Conservation (phyloP, 2,329 filamentous ascomycete genomes). For the Xylaria arbuscula region DNA sequence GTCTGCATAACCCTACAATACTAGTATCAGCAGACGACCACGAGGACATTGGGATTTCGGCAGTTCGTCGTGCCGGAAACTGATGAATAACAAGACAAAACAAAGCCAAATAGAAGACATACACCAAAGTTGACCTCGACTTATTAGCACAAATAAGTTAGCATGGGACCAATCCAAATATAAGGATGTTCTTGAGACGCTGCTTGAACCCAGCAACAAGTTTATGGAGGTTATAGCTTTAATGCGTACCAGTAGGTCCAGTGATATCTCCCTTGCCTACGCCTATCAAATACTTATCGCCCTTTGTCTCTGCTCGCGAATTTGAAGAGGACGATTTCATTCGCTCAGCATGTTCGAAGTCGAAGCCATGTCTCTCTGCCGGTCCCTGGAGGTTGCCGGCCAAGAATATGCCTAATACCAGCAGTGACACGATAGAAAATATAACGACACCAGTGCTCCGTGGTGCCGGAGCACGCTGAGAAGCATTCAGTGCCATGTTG, state of each 20-base stretch:
- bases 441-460: constrained; percentile 45
- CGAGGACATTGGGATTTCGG: constrained; percentile 63
- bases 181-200: background rate
- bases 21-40: constrained; percentile 13
- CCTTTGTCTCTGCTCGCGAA: constrained; percentile 43
- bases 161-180: constrained; percentile 9
- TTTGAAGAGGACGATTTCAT: constrained; percentile 32
- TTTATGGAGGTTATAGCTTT: constrained; percentile 2
- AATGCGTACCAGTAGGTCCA: constrained; percentile 67
- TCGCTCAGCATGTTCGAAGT: constrained; percentile 36
- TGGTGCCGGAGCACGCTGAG: constrained; percentile 38
- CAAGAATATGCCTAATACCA: constrained; percentile 51
- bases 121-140: constrained; percentile 93
- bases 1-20: constrained; percentile 37
- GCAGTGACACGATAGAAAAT: constrained; percentile 50
- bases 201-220: constrained; percentile 2
- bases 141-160: constrained; percentile 31
- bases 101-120: constrained; percentile 52
- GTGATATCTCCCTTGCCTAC: constrained; percentile 67
- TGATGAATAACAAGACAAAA: background rate
- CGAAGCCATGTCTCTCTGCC: constrained; percentile 33
- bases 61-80: constrained; percentile 50
- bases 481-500: constrained; percentile 39
- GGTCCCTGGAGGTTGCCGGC: constrained; percentile 39
- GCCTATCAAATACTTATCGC: constrained; percentile 61